A percentile compares a stretch with the other conserved stretches of the same genome.
These are phyloP conservation scores for Trypanosoma congolense DNA, from an alignment of 208 protist species.

Conservation along the genomic window DNA sequence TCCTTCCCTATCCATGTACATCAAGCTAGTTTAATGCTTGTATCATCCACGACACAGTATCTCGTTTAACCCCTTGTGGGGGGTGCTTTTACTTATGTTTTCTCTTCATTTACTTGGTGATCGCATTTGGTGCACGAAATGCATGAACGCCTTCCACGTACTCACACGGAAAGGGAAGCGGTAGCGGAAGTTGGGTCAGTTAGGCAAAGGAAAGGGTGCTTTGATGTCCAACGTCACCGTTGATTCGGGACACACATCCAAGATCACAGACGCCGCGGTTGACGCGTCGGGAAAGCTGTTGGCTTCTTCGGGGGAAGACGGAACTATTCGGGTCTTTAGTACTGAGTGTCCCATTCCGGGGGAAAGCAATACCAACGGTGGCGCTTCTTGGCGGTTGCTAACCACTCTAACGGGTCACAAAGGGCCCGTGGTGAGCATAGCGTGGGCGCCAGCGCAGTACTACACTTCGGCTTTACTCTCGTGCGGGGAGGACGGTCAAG, in stretches of 20 bases:
- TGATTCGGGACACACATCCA: constrained; percentile 61
- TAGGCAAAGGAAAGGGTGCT: neutral
- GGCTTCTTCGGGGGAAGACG: constrained; percentile 65
- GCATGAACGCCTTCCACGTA: too few species aligned
- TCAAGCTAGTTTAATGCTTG: too few species aligned
- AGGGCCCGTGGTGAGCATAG: constrained; percentile 52
- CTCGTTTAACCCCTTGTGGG: too few species aligned
- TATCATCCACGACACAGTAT: too few species aligned
- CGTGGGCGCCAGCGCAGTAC: constrained; percentile 69
- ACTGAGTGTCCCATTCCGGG: neutral
- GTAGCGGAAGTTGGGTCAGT: neutral
- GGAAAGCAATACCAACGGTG: constrained; percentile 11
- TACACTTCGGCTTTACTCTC: constrained; percentile 55
- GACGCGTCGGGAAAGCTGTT: constrained; percentile 52
- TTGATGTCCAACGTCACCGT: constrained; percentile 29
- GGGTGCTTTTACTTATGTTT: too few species aligned
- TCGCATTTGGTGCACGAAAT: too few species aligned
- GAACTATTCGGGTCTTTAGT: constrained; percentile 55
- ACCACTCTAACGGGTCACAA: constrained; percentile 22
- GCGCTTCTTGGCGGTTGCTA: constrained; percentile 7
- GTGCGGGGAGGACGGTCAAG: constrained; percentile 48
- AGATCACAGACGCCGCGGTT: constrained; percentile 63
- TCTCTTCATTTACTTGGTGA: too few species aligned
- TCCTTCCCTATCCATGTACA: too few species aligned
- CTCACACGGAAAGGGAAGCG: neutral